Evolutionary conservation across 805 yeast species (phyloP).

Genomic region (Wickerhamiella domercqiae): DNA sequence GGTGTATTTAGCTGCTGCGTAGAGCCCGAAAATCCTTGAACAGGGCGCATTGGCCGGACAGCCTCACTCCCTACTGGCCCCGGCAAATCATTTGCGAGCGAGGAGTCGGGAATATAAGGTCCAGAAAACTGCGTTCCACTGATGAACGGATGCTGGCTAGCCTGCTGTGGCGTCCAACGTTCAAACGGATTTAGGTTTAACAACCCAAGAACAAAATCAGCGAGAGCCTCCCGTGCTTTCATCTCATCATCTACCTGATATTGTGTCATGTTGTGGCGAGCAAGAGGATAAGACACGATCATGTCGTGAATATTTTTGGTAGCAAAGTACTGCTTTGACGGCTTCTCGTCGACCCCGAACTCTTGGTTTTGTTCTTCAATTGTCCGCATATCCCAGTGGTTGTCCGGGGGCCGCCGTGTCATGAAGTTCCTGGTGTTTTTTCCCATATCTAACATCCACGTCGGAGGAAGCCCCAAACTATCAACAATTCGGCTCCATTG

Average conservation of each 20-base stretch:
- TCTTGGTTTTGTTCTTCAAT: conserved; percentile 37
- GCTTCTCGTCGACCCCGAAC: conserved; percentile 40
- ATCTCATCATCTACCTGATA: conserved; percentile 50
- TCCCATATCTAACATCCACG: conserved; percentile 96
- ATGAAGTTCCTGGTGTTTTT: conserved; percentile 61
- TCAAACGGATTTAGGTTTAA: conserved; percentile 80
- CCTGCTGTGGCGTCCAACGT: conserved; percentile 95
- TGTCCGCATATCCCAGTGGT: conserved; percentile 31
- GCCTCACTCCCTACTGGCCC: background rate
- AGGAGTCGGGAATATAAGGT: conserved; percentile 17
- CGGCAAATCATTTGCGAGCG: background rate
- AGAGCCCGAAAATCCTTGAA: background rate
- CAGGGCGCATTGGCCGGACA: background rate
- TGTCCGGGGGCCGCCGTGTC: conserved; percentile 27
- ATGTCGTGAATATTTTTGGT: conserved; percentile 53
- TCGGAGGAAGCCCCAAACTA: conserved; percentile 73
- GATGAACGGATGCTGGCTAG: conserved; percentile 78
- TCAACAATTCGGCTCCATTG: conserved; percentile 71
- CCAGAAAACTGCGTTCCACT: conserved; percentile 43
- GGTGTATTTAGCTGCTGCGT: conserved; percentile 3
- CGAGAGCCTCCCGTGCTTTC: conserved; percentile 51
- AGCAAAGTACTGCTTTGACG: conserved; percentile 73
- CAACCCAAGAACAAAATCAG: conserved; percentile 66
- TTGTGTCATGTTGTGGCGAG: conserved; percentile 23
- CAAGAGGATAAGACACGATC: conserved; percentile 51